Base-by-base conservation (phyloP, 805 yeast species). In the Martiniozyma abietophila region DNA sequence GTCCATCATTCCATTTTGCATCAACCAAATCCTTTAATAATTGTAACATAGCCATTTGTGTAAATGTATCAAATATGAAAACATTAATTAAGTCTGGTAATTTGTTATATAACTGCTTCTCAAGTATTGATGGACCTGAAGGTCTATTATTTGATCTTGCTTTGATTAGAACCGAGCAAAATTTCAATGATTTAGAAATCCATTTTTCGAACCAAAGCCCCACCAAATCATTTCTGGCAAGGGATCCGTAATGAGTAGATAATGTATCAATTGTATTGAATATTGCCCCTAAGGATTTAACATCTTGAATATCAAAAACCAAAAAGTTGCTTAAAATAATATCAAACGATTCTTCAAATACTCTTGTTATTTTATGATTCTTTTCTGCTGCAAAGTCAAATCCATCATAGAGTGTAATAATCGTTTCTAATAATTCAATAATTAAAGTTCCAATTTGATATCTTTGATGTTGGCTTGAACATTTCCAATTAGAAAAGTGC, bases 401-500 rank as follows among this genome's bases (percentile, higher is more conserved):
- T 3, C 80, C 75, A 54, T 75, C 75, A 3, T 72, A 65, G 9
- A 71, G 56, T 16, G 58, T 56, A 28, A 83, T 49, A 3, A 81
- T 64, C 24, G 66, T 67, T 8, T 68, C 57, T 48, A 84, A 80
- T 3, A 75, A 59, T 17, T 64, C 64, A 10, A 78, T 59, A 5
- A 76, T 63, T 32, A 63, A 56, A 5, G 65, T 58, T 0, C 88
- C 85, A 28, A 85, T 61, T 44, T 74, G 69, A 43, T 72, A 62
- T 41, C 76, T 73, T 48, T 85, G 82, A 29, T 61, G 54, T 1
- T 71, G 58, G 8, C 67, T 53, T 20, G 62, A 58, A 53, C 74
- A 86, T 42, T 74, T 69, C 81, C 94, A 84, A 48, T 68, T 72
- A 4, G 67, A 58, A 44, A 77, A 81, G 44, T 82, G 75, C 47